phyloP scores from a whole-genome alignment of 2,329 filamentous ascomycete genomes.

The Verticillium dahliae region DNA sequence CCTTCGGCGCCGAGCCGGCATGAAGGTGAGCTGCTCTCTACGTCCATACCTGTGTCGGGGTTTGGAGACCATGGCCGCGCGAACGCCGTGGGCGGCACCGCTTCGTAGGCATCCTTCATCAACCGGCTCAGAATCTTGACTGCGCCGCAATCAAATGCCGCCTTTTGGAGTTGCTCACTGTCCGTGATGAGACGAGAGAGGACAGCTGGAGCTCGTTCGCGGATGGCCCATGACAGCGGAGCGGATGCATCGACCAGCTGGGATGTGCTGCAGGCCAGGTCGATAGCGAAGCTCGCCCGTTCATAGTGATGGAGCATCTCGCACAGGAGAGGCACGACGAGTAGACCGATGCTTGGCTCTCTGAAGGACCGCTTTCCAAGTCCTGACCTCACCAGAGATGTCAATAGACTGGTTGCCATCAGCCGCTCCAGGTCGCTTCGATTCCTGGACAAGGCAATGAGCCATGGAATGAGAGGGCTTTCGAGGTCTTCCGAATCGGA shows the following conservation, averaged over 20 bases:
- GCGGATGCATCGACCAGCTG: constrained; percentile 26
- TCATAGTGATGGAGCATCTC: not conserved
- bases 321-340: constrained; percentile 61
- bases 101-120: constrained; percentile 44
- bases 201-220: constrained; percentile 67
- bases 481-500: constrained; percentile 53
- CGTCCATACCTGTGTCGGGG: constrained; percentile 24
- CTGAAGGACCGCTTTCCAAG: constrained; percentile 54
- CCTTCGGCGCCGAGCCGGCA: constrained; percentile 54
- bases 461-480: constrained; percentile 66
- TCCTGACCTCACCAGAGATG: constrained; percentile 62
- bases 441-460: constrained; percentile 58
- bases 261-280: constrained; percentile 29
- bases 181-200: constrained; percentile 75
- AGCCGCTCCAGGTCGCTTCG: constrained; percentile 53
- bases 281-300: constrained; percentile 27
- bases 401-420: constrained; percentile 63
- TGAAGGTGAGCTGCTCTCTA: constrained; percentile 24
- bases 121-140: constrained; percentile 40
- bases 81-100: constrained; percentile 24
- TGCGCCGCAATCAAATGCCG: constrained; percentile 62
- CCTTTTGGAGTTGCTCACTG: constrained; percentile 71
- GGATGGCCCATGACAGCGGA: constrained; percentile 42
- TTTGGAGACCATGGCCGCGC: constrained; percentile 32
- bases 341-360: constrained; percentile 56